Evolutionary conservation across 495 filamentous ascomycete species (phyloP), one percentile per base, ranked within the genome.

Genomic region (Hypomontagnella submonticulosa): DNA sequence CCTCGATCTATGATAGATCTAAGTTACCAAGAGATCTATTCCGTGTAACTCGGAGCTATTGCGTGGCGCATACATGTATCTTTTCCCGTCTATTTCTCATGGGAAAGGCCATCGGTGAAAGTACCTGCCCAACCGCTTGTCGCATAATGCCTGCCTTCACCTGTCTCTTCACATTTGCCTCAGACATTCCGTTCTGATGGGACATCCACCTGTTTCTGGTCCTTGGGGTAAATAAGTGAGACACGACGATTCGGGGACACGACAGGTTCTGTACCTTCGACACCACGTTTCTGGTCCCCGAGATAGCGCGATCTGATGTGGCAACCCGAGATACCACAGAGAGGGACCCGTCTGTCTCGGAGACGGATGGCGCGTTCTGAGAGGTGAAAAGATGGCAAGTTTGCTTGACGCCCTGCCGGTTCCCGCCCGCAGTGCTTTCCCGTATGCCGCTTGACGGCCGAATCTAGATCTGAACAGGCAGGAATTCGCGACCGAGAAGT

Each of bases 391-490:
- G 40, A 42, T 67, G 23, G 12, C 42, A 13, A 37, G 65, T 68
- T 68, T 68, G 65, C 65, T 63, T 55, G 6, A 32, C 23, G 36
- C 16, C 34, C 61, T 73, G 71, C 65, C 58, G 65, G 57, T 16
- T 53, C 61, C 68, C 71, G 71, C 64, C 40, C 37, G 13, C 36
- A 41, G 57, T 49, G 32, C n/a, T 32, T 33, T 40, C 32, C 62
- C 57, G 62, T 47, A 48, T 61, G 38, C 63, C 71, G 65, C 68
- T 69, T 64, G 65, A 69, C 61, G 69, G 65, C 68, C 49, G 68
- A 67, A 71, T 73, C 71, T 71, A 30, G 55, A 58, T 64, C 66
- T 53, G 65, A 66, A 71, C 50, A 67, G 60, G 66, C 54, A 71
- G 66, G 53, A 63, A 16, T 71, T 73, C 66, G 69, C 69, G 71